These are phyloP conservation scores for Populus deltoides DNA, from an alignment of 345 rosid genomes.

Conservation along the genomic window DNA sequence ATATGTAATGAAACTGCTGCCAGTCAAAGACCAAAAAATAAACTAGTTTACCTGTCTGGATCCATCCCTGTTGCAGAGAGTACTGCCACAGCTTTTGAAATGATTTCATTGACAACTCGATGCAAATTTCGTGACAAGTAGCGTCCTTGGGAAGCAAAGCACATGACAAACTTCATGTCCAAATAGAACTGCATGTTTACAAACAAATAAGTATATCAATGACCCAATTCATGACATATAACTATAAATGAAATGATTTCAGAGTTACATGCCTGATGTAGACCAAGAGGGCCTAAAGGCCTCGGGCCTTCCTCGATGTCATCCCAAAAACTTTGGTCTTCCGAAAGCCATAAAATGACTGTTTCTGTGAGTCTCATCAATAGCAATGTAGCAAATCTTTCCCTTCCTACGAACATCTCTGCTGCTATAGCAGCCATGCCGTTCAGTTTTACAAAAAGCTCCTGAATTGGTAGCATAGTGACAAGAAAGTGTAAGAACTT, in stretches of 20 bases:
- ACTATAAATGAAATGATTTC: slow-evolving; percentile 6
- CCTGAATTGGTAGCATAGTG: slow-evolving; percentile 44
- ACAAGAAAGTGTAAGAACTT: slow-evolving; percentile 5
- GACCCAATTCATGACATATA: not conserved
- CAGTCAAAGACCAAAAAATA: not conserved
- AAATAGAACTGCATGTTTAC: slow-evolving; percentile 63
- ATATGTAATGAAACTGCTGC: not conserved
- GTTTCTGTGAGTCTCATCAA: slow-evolving; percentile 97
- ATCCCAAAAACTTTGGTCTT: slow-evolving; percentile 97
- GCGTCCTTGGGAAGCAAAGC: slow-evolving; percentile 97
- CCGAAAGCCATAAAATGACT: slow-evolving; percentile 88
- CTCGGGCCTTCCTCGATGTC: slow-evolving; percentile 96
- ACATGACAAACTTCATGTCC: slow-evolving; percentile 91
- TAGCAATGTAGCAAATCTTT: slow-evolving; percentile 80
- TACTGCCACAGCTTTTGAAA: slow-evolving; percentile 73
- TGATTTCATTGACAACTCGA: slow-evolving; percentile 83
- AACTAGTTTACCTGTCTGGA: slow-evolving; percentile 63
- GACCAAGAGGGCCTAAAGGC: slow-evolving; percentile 86
- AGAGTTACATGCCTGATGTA: slow-evolving; percentile 62
- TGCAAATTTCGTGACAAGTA: slow-evolving; percentile 88
- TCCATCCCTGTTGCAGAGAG: slow-evolving; percentile 91
- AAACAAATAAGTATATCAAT: slow-evolving; percentile 6
- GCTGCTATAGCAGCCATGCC: slow-evolving; percentile 88
- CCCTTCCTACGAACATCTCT: slow-evolving; percentile 96
- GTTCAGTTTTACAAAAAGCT: slow-evolving; percentile 74